Evolutionary conservation across 495 filamentous ascomycete species (phyloP).

Genomic region (Daldinia loculata): DNA sequence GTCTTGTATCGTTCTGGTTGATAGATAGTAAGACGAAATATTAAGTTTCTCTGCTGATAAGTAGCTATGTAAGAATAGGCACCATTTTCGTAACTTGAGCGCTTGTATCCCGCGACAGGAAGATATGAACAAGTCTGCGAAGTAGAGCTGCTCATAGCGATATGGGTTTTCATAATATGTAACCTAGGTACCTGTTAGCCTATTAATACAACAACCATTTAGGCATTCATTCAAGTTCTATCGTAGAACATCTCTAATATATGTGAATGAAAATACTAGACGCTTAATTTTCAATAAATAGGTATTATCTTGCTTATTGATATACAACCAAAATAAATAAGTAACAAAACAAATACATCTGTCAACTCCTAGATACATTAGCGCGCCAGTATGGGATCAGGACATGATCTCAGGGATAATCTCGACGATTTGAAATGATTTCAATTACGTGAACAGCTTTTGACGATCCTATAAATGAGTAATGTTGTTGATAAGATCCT

Average conservation of each 20-base stretch:
- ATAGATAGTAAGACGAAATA: neutral
- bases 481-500: too few species aligned
- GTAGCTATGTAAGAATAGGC: neutral
- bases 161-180: too few species aligned
- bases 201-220: neutral
- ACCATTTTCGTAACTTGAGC: neutral
- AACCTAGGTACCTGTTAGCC: neutral
- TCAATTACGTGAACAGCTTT: too few species aligned
- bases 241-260: neutral
- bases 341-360: neutral
- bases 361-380: too few species aligned
- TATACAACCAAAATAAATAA: neutral
- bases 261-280: too few species aligned
- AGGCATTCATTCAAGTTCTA: neutral
- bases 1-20: neutral
- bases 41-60: neutral
- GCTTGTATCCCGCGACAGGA: neutral
- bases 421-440: too few species aligned
- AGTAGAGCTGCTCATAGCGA: neutral
- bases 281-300: too few species aligned
- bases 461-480: too few species aligned
- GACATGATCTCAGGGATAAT: too few species aligned
- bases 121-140: neutral
- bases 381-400: too few species aligned
- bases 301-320: neutral